Base-by-base conservation (phyloP, 1,284 basidiomycete genomes). In the Coniferiporia weirii region DNA sequence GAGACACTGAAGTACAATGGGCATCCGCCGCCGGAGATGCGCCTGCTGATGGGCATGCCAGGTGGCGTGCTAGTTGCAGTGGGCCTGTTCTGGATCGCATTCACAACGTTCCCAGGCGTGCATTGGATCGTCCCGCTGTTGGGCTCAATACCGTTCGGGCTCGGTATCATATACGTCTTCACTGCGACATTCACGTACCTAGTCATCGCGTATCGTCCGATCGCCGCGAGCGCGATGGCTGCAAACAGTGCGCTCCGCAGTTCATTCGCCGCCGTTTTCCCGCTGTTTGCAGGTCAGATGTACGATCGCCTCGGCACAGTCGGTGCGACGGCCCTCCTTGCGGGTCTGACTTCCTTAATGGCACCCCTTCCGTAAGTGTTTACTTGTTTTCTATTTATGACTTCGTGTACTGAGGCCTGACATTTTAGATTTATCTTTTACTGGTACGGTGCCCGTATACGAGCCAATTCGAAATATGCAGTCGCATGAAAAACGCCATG, bases 161-260 rank as follows among this genome's bases (percentile, higher is more conserved):
- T 75, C 0, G 83, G 84, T 3, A 74, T 79, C 5, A 79, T 83
- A 53, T 86, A 81, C 64, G 77, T 82, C 32, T 92, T 83, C 70
- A 83, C 81, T 0, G 79, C 81, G 1, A 83, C 82, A 1, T 91
- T 91, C 74, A 88, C 87, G 0, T 87, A 87, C 66, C 76, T 85
- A 52, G 84, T 83, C 22, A 83, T 80, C 20, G 85, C 87, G 0
- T 92, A 90, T 68, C 80, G 87, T 10, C 89, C 89, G 0, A 85
- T 91, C 46, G 87, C 90, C 0, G 89, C 90, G 1, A 84, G 81
- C 9, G 88, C 88, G 0, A 84, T 93, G 80, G 87, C 89, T 0
- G 76, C 82, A 34, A 93, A 93, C 68, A 84, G 79, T 40, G 84
- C 84, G 10, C 68, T 89, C 66, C 76, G 90, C 1, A 82, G 79